Evolutionary conservation across 805 yeast genomes (phyloP).

Genomic region (Metschnikowia lunata): DNA sequence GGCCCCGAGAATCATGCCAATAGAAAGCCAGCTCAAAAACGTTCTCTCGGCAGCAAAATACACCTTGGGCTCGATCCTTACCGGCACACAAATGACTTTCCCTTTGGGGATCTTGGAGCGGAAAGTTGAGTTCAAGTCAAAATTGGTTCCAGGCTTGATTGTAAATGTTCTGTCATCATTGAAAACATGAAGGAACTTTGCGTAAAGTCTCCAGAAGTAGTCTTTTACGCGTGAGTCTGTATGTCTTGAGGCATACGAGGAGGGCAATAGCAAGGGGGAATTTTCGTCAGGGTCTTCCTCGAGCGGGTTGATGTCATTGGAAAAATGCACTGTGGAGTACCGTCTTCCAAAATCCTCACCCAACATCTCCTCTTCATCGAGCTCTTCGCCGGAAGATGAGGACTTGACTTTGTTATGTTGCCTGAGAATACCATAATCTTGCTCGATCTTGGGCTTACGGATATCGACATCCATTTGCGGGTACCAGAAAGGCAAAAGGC

Average conservation of each 20-base stretch:
- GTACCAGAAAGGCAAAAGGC: conserved; percentile 91
- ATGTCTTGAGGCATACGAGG: conserved; percentile 25
- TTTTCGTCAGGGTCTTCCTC: conserved; percentile 49
- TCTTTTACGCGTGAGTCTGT: conserved; percentile 30
- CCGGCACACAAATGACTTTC: conserved; percentile 85
- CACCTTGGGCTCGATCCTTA: conserved; percentile 97
- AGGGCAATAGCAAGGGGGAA: conserved; percentile 40
- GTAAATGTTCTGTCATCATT: conserved; percentile 44
- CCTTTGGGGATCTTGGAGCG: conserved; percentile 78
- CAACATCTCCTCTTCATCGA: conserved; percentile 67
- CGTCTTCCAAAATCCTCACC: conserved; percentile 27
- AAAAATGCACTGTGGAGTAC: conserved; percentile 38
- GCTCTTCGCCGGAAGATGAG: conserved; percentile 49
- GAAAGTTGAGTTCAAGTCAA: conserved; percentile 40
- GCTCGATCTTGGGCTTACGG: conserved; percentile 71
- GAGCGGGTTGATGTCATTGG: conserved; percentile 43
- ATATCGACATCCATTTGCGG: conserved; percentile 97
- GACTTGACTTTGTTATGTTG: conserved; percentile 28
- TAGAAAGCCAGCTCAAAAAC: conserved; percentile 87
- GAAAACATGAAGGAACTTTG: conserved; percentile 36
- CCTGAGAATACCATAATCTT: conserved; percentile 61
- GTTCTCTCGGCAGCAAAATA: conserved; percentile 98
- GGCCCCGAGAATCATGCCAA: conserved; percentile 81
- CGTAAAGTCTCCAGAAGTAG: conserved; percentile 30
- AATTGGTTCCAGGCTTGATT: conserved; percentile 42